These are phyloP conservation scores for Emmonsia crescens DNA, from an alignment of 2,329 filamentous ascomycete genomes.

Conservation along the genomic window DNA sequence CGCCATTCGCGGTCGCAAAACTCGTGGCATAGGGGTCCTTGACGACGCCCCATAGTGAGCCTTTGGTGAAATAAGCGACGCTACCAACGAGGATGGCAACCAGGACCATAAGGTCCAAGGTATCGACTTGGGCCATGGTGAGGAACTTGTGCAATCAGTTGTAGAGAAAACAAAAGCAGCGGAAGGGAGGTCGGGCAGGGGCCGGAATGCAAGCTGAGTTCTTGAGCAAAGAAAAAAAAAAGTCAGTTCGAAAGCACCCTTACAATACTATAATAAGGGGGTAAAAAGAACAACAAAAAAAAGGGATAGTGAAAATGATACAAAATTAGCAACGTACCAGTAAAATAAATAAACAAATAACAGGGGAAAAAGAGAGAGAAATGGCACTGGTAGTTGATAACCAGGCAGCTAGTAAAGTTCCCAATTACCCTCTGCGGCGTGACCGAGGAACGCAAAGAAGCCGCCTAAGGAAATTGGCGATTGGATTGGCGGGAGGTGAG, in stretches of 20 bases:
- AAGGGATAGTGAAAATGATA: background rate
- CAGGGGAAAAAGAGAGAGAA: background rate
- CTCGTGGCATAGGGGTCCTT: slow-evolving; percentile 81
- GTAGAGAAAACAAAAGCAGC: background rate
- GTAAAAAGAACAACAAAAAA: background rate
- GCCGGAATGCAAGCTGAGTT: background rate
- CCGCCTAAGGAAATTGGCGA: background rate
- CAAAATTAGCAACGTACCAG: background rate
- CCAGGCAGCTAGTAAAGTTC: background rate
- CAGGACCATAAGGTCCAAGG: slow-evolving; percentile 87
- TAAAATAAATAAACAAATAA: background rate
- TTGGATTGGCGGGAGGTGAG: background rate
- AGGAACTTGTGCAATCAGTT: background rate
- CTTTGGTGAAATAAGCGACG: slow-evolving; percentile 94
- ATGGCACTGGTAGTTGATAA: background rate
- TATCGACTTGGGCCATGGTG: slow-evolving; percentile 87
- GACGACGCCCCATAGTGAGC: slow-evolving; percentile 77
- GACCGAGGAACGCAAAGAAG: background rate
- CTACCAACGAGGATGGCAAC: slow-evolving; percentile 74
- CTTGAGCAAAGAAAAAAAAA: background rate
- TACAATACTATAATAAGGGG: background rate
- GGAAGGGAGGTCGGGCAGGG: background rate
- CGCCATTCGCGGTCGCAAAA: slow-evolving; percentile 49
- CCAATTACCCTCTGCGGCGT: background rate
- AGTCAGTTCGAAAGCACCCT: background rate